A percentile compares a stretch with the other conserved stretches of the same genome.
Conservation (phyloP, 1,139 yeast genomes). For the Hansenula sp. region DNA sequence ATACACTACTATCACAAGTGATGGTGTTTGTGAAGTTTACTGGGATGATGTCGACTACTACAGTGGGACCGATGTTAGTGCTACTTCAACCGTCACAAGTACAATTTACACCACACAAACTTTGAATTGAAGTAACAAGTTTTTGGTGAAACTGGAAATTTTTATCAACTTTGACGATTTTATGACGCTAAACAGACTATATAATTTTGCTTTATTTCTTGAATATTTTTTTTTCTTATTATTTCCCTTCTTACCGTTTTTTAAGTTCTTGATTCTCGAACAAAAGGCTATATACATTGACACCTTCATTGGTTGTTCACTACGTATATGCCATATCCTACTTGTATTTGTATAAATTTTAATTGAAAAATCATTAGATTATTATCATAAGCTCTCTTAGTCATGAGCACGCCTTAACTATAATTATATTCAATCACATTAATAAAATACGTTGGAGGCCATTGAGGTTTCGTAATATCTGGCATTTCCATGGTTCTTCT, state of each 20-base stretch:
- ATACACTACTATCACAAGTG: slow-evolving; percentile 18
- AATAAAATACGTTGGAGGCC: slow-evolving; percentile 6
- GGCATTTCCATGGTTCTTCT: slow-evolving; percentile 17
- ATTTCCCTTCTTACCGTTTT: background rate
- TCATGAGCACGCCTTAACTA: no score
- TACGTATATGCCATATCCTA: background rate
- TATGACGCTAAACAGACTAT: background rate
- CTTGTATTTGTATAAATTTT: background rate
- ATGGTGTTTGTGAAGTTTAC: slow-evolving; percentile 26
- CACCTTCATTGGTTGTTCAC: slow-evolving; percentile 1
- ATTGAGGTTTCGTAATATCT: slow-evolving; percentile 16
- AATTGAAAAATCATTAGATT: background rate
- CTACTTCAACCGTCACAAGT: slow-evolving; percentile 23
- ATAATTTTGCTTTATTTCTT: no score
- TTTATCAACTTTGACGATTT: background rate
- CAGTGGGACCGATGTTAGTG: slow-evolving; percentile 34
- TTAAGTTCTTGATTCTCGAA: background rate
- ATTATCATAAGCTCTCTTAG: no score
- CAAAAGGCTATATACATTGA: background rate
- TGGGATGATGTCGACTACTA: slow-evolving; percentile 30
- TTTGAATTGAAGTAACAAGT: slow-evolving; percentile 10
- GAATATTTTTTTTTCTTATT: no score
- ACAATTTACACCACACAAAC: slow-evolving; percentile 22
- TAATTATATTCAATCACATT: no score
- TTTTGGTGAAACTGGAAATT: background rate